These are phyloP conservation scores for Eucalyptus decipiens DNA, from an alignment of 345 rosid species.

Conservation along the genomic window DNA sequence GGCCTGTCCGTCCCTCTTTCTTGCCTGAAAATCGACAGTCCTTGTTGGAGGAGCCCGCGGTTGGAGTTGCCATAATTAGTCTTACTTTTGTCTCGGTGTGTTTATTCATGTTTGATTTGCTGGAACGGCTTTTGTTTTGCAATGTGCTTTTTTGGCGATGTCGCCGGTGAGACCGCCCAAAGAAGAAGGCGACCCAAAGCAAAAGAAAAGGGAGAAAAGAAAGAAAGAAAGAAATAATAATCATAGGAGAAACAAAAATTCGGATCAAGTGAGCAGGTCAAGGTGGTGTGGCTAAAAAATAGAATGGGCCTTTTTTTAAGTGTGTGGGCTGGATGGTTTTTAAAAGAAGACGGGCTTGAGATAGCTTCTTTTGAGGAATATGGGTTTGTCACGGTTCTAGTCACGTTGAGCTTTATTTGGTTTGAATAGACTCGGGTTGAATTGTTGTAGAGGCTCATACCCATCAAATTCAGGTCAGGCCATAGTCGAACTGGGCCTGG, in stretches of 20 bases:
- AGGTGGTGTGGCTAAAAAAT: too few species aligned
- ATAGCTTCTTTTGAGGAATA: too few species aligned
- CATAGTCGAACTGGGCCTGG: not conserved
- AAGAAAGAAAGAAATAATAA: too few species aligned
- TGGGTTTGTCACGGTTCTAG: too few species aligned
- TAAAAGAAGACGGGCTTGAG: too few species aligned
- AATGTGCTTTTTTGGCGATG: not conserved
- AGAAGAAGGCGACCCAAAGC: not conserved
- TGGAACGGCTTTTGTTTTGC: not conserved
- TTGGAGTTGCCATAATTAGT: not conserved
- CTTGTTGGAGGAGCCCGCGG: not conserved
- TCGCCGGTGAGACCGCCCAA: not conserved
- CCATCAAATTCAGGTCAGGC: not conserved
- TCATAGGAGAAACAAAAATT: not conserved
- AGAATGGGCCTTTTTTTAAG: not conserved
- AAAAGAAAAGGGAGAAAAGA: not conserved
- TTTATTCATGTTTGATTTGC: not conserved
- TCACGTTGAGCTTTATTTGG: not conserved
- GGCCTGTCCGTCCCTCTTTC: not conserved
- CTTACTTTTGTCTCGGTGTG: not conserved
- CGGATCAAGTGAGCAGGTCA: too few species aligned
- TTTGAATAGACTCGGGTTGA: not conserved
- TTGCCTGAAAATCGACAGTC: not conserved
- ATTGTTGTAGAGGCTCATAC: not conserved
- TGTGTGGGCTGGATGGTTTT: not conserved